phyloP scores from a whole-genome alignment of 371 early-diverging fungal genomes.

The Funneliformis caledonium region DNA sequence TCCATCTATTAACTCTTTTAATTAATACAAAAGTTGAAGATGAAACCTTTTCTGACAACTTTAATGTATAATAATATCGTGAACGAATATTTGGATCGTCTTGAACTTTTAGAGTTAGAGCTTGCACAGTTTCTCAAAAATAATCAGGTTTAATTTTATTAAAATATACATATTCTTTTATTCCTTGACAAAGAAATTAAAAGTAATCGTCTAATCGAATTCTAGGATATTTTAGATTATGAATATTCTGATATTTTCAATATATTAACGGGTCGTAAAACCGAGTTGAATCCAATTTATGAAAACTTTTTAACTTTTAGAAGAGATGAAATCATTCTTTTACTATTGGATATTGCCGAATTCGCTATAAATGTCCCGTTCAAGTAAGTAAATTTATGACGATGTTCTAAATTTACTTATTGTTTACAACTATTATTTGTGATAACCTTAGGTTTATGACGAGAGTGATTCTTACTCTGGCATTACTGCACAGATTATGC shows the following conservation, averaged over 20 bases:
- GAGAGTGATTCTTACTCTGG: not conserved
- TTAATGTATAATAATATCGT: constrained; percentile 15
- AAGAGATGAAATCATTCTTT: constrained; percentile 1
- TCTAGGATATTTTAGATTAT: constrained; percentile 5
- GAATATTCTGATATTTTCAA: not conserved
- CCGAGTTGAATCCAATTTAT: not conserved
- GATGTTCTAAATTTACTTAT: not conserved
- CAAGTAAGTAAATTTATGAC: not conserved
- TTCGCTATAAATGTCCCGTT: constrained; percentile 9
- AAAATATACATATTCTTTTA: too few species aligned
- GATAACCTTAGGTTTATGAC: constrained; percentile 10
- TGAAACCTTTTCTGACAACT: not conserved
- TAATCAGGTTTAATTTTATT: not conserved
- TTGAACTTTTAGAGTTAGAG: not conserved
- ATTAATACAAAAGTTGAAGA: not conserved
- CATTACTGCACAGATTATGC: constrained; percentile 4
- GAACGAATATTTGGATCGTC: not conserved
- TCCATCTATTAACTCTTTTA: not conserved
- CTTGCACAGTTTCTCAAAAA: not conserved
- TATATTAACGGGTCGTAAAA: not conserved
- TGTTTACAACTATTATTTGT: not conserved
- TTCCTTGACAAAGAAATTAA: not conserved
- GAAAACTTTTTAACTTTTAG: not conserved
- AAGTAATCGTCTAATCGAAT: not conserved
- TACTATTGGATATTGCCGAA: constrained; percentile 12